Conservation (phyloP, 192 early-diverging fungal species). For the Podochytrium sp. region DNA sequence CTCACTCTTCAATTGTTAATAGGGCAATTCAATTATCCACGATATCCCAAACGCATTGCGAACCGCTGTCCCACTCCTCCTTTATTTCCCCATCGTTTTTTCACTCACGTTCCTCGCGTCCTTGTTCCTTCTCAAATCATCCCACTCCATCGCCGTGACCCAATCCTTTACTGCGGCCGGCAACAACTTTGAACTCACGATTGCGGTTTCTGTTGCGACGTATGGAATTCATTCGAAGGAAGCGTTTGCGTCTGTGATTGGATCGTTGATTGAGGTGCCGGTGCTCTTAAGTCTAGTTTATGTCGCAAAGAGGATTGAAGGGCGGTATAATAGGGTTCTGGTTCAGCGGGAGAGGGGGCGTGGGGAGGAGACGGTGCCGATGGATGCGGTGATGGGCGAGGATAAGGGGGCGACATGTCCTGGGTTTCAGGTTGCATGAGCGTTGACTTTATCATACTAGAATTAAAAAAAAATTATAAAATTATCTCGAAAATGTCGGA, state of each 20-base stretch:
- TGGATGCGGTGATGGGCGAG: no score
- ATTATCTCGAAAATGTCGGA: no score
- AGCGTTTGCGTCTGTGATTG: constrained; percentile 66
- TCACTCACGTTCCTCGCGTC: constrained; percentile 42
- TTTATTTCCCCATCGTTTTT: constrained; percentile 70
- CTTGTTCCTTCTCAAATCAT: constrained; percentile 35
- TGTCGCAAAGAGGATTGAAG: constrained; percentile 16
- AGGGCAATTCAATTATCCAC: constrained; percentile 60
- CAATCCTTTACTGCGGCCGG: constrained; percentile 68
- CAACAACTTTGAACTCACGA: constrained; percentile 79
- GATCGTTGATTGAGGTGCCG: constrained; percentile 75
- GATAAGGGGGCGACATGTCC: no score
- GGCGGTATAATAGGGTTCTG: constrained; percentile 20
- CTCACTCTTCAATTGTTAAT: not conserved
- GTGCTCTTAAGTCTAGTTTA: constrained; percentile 64
- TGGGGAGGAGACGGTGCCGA: no score
- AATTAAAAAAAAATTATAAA: no score
- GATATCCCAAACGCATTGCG: constrained; percentile 67
- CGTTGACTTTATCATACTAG: no score
- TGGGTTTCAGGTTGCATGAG: no score
- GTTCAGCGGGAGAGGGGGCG: no score
- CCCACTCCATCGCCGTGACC: constrained; percentile 55
- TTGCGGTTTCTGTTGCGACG: constrained; percentile 69
- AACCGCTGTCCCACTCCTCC: constrained; percentile 62
- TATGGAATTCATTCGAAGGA: constrained; percentile 70